Evolutionary conservation across 352 stramenopile genomes (phyloP), one percentile per base, ranked within the genome.

Genomic region (Aphanomyces astaci): DNA sequence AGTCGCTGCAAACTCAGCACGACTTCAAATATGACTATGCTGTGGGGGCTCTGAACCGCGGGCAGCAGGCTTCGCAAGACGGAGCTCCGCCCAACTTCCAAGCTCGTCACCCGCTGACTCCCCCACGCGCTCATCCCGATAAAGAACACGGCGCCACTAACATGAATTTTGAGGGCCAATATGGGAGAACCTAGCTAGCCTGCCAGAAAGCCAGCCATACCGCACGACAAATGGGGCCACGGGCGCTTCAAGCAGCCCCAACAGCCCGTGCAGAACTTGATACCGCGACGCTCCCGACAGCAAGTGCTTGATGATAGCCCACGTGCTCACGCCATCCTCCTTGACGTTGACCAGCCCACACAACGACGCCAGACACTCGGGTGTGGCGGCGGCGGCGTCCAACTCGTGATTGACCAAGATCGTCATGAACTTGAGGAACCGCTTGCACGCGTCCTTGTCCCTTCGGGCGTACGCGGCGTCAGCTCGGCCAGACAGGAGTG

Each of bases 51-150:
- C 49, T 84, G 53, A 48, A 94, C 66, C 30, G 80, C 75, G 51
- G 73, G 63, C 51, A 91, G 82, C 36, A 94, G 74, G 11, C 82
- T 79, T 25, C 89, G 54, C 4, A 95, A 69, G 31, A 94, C 82
- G 11, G 86, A 80, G 2, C 76, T 76, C 83, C 84, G 93, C 60
- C 90, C 78, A 45, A 90, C 74, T 22, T 92, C 84, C 57, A 95
- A 80, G 60, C 78, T 83, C 3, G 75, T 70, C 0, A 94, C 76
- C 22, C 86, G 83, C 54, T 95, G 86, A 15, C 84, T 93, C 2
- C 87, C 87, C 87, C 87, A 95, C 36, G 82, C 92, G 17, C 86
- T 94, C 87, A 95, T 95, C 2, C 86, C 87, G 3, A 95, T 72
- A 66, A 93, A 95, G 72, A 94, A 95, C 13, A 95, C 84, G 0